Conservation (phyloP, 1,284 basidiomycete species). For the Schizopora paradoxa region DNA sequence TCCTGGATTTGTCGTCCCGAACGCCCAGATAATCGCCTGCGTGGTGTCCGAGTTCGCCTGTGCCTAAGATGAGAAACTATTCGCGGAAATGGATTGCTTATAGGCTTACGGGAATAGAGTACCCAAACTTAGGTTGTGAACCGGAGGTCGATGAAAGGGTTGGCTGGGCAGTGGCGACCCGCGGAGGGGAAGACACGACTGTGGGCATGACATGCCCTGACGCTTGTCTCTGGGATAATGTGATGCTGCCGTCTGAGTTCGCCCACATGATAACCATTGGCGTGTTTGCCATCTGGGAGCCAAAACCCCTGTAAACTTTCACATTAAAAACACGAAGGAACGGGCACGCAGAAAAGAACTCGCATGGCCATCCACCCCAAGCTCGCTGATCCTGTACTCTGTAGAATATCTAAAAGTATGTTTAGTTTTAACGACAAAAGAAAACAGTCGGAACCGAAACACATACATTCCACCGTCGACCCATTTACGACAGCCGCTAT, state of each 20-base stretch:
- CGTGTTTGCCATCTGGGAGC: slow-evolving; percentile 42
- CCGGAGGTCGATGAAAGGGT: slow-evolving; percentile 36
- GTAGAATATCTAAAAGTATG: slow-evolving; percentile 38
- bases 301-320: slow-evolving; percentile 44
- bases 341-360: slow-evolving; percentile 20
- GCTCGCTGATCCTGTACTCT: slow-evolving; percentile 30
- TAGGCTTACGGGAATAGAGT: slow-evolving; percentile 41
- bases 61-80: slow-evolving; percentile 2
- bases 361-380: slow-evolving; percentile 59
- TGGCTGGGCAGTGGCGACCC: slow-evolving; percentile 37
- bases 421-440: not conserved
- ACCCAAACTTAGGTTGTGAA: slow-evolving; percentile 36
- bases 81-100: not conserved
- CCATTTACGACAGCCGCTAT: slow-evolving; percentile 40
- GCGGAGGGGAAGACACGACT: slow-evolving; percentile 43
- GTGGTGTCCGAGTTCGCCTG: slow-evolving; percentile 35
- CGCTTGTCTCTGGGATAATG: slow-evolving; percentile 55
- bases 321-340: slow-evolving; percentile 1
- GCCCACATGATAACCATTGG: slow-evolving; percentile 67
- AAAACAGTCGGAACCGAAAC: slow-evolving; percentile 1
- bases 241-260: slow-evolving; percentile 47
- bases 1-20: slow-evolving; percentile 37
- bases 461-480: slow-evolving; percentile 39
- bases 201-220: slow-evolving; percentile 41
- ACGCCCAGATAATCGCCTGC: slow-evolving; percentile 46